A percentile compares a stretch with the other conserved stretches of the same genome.
Evolutionary conservation across 164 flowering plant species (phyloP).

Genomic region (Tetrastigma voinierianum): DNA sequence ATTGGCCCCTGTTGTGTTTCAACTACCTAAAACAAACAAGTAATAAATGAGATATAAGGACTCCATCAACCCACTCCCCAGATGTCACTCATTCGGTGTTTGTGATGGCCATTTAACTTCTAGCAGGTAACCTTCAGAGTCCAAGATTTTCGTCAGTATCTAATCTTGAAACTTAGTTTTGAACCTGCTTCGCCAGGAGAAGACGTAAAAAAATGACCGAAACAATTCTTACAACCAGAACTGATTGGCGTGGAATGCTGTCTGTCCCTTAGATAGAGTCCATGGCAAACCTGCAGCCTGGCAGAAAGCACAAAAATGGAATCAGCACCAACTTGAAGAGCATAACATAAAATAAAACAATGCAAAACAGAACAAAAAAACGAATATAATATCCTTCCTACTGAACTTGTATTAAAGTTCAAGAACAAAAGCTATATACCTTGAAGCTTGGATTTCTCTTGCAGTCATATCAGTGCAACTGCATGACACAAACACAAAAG

Average conservation of each 20-base stretch:
- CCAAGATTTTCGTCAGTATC: too few relatives aligned
- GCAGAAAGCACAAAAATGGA: conserved; percentile 6
- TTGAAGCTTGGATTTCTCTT: conserved; percentile 90
- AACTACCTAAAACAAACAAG: too few relatives aligned
- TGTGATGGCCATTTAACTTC: too few relatives aligned
- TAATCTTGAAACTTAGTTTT: neutral
- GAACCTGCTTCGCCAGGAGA: neutral
- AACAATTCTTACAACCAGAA: conserved; percentile 58
- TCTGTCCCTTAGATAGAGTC: conserved; percentile 94
- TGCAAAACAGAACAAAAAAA: neutral
- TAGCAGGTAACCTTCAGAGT: too few relatives aligned
- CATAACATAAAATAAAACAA: neutral
- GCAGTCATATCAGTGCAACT: conserved; percentile 96
- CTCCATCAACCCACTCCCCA: too few relatives aligned
- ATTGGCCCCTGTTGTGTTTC: too few relatives aligned
- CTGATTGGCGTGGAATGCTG: conserved; percentile 98
- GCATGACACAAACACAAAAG: conserved; percentile 70
- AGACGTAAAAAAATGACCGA: neutral
- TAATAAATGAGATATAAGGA: too few relatives aligned
- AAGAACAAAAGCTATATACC: conserved; percentile 31
- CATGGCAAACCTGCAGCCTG: conserved; percentile 98
- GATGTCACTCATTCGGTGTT: too few relatives aligned
- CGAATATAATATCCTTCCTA: neutral
- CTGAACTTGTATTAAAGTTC: neutral
- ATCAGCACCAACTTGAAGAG: neutral